Conservation (phyloP, 2,329 filamentous ascomycete species). For the Claviceps sp. region DNA sequence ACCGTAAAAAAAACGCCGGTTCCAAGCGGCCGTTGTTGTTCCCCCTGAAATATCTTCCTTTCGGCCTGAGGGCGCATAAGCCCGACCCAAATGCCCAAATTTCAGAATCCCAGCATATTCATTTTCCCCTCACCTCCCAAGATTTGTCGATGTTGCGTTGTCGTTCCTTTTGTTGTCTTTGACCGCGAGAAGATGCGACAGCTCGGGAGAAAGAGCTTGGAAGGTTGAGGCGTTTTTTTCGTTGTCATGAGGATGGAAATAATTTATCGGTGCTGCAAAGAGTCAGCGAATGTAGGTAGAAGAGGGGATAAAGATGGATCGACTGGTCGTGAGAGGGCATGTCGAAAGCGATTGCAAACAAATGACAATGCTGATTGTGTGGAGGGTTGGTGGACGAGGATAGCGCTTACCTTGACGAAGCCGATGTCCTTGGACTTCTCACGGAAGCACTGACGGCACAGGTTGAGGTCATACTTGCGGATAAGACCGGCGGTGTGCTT, state of each 20-base stretch:
- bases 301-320: neutral
- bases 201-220: too few species aligned
- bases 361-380: neutral
- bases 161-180: neutral
- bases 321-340: too few species aligned
- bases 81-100: neutral
- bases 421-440: constrained; percentile 62
- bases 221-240: neutral
- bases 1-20: constrained; percentile 33
- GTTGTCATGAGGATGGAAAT: constrained; percentile 1
- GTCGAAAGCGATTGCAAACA: neutral
- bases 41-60: constrained; percentile 20
- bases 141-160: neutral
- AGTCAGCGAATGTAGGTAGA: neutral
- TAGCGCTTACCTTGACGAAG: constrained; percentile 50
- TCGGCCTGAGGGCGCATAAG: constrained; percentile 13
- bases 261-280: constrained; percentile 16
- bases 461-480: constrained; percentile 97
- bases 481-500: constrained; percentile 97
- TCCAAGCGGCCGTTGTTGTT: constrained; percentile 28
- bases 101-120: neutral
- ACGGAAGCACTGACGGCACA: constrained; percentile 69
- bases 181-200: neutral
- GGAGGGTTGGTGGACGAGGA: neutral
- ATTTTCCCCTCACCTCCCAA: neutral